Percentiles rank a stretch among this genome's conserved stretches.
Conservation (phyloP, 192 early-diverging fungal genomes). For the Rhizophagus clarus region DNA sequence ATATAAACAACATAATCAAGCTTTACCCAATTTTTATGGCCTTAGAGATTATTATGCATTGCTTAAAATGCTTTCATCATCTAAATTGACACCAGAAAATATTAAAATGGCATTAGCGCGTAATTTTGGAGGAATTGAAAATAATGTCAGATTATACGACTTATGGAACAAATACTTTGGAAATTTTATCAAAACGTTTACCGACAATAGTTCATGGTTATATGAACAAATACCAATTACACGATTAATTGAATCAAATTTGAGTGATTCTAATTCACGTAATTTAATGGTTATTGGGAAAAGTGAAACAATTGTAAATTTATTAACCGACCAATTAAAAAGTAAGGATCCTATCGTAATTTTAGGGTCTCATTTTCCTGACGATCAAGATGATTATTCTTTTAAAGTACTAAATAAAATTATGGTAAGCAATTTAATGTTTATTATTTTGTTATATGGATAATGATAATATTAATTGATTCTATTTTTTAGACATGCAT, state of each 20-base stretch:
- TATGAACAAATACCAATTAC: conserved; percentile 10
- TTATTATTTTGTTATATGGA: neutral
- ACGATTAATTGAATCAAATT: conserved; percentile 19
- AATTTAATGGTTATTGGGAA: conserved; percentile 31
- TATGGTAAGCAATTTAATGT: neutral
- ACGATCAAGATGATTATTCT: conserved; percentile 28
- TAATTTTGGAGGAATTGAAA: conserved; percentile 29
- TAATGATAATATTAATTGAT: too few species aligned
- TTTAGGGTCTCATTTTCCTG: conserved; percentile 24
- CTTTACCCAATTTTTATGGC: conserved; percentile 26
- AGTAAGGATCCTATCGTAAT: conserved; percentile 16
- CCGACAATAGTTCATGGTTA: neutral
- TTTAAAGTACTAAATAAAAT: conserved; percentile 26
- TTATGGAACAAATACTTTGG: conserved; percentile 11
- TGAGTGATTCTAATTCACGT: conserved; percentile 7
- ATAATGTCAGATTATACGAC: neutral
- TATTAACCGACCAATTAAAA: conserved; percentile 1
- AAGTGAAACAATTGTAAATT: conserved; percentile 3
- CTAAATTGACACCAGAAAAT: neutral
- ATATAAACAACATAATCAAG: neutral
- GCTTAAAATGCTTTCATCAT: neutral
- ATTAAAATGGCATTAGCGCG: conserved; percentile 7
- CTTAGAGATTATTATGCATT: neutral
- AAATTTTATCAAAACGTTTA: neutral
- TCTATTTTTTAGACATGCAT: conserved; percentile 24